phyloP scores from a whole-genome alignment of 1,284 basidiomycete species.

The Ustilago loliicola region DNA sequence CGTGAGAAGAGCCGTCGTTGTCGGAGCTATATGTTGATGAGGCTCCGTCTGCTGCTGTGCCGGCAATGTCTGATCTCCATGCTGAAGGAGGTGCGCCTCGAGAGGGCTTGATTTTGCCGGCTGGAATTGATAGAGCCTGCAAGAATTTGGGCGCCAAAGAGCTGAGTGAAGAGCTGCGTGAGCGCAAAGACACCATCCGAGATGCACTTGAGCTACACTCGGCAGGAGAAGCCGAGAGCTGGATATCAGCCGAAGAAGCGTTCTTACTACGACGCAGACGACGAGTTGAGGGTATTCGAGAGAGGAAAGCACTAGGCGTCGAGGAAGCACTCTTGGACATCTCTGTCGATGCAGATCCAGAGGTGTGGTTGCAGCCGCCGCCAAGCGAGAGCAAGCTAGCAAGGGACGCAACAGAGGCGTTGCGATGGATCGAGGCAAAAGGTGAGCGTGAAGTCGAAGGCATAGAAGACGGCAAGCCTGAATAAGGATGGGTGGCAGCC shows the following conservation, averaged over 20 bases:
- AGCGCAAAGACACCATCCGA: neutral
- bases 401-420: slow-evolving; percentile 22
- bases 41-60: neutral
- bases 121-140: neutral
- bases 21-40: slow-evolving; percentile 32
- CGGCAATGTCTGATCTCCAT: slow-evolving; percentile 16
- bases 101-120: slow-evolving; percentile 1
- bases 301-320: slow-evolving; percentile 4
- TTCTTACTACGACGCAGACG: slow-evolving; percentile 14
- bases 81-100: slow-evolving; percentile 27
- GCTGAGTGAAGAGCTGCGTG: slow-evolving; percentile 22
- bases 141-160: slow-evolving; percentile 18
- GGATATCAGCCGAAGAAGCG: slow-evolving; percentile 1
- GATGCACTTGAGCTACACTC: neutral
- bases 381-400: slow-evolving; percentile 8
- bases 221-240: neutral
- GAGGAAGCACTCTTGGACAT: neutral
- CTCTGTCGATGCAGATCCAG: neutral
- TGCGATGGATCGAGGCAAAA: slow-evolving; percentile 12
- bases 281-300: slow-evolving; percentile 11
- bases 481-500: neutral
- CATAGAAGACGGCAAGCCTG: neutral
- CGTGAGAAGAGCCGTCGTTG: slow-evolving; percentile 21
- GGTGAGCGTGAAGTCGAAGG: slow-evolving; percentile 2
- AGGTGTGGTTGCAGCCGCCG: neutral